These are phyloP conservation scores for Chaetomiaceae sp. DNA, from an alignment of 2,329 filamentous ascomycete genomes.

Conservation along the genomic window DNA sequence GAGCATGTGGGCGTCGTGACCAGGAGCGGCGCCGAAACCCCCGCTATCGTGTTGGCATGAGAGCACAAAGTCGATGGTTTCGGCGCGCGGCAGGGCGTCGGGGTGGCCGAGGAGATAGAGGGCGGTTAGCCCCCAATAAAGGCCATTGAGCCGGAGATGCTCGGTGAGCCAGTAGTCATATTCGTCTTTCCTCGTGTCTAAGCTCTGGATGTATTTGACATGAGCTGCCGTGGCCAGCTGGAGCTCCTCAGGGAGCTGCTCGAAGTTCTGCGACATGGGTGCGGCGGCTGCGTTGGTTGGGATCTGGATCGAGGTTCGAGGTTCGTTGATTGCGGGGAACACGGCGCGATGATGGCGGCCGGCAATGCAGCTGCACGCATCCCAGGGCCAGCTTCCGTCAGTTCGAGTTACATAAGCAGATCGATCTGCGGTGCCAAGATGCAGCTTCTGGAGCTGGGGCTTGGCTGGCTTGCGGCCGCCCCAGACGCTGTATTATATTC, in stretches of 20 bases:
- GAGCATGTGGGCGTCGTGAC: constrained; percentile 92
- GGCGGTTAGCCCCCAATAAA: constrained; percentile 93
- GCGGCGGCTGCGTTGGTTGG: background rate
- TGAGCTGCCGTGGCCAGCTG: constrained; percentile 56
- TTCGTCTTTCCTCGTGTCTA: constrained; percentile 89
- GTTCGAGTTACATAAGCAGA: constrained; percentile 6
- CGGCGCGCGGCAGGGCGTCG: constrained; percentile 71
- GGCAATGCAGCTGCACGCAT: background rate
- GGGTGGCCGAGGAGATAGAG: constrained; percentile 79
- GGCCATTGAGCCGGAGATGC: constrained; percentile 87
- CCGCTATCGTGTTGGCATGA: constrained; percentile 87
- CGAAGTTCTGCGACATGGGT: constrained; percentile 33
- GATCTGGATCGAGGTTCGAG: background rate
- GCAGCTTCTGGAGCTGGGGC: too few species aligned
- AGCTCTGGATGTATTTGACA: constrained; percentile 85
- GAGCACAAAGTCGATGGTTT: constrained; percentile 87
- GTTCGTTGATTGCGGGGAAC: constrained; percentile 10
- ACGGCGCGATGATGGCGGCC: background rate
- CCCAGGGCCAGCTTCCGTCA: too few species aligned
- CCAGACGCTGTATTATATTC: too few species aligned
- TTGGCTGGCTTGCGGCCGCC: too few species aligned
- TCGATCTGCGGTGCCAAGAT: too few species aligned
- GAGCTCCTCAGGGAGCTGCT: constrained; percentile 37
- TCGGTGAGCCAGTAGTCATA: constrained; percentile 98
- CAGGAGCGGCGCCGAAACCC: constrained; percentile 89